Base-by-base conservation (phyloP, 495 filamentous ascomycete genomes). In the Pseudomonodictys pantanalensis region DNA sequence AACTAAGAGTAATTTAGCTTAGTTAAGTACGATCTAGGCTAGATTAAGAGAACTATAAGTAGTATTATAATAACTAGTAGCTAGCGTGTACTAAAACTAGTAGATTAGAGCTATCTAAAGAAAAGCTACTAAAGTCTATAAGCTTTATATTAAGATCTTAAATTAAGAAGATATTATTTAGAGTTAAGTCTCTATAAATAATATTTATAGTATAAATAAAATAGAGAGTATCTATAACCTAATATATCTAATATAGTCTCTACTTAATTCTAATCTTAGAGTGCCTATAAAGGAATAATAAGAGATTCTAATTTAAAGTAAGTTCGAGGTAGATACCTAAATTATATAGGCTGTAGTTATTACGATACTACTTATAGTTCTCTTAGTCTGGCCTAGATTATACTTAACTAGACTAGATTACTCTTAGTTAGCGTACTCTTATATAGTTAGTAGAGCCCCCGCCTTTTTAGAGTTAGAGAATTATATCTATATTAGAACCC, bases 81-180 rank as follows among this genome's bases (percentile, higher is more conserved):
- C 54, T 57, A 24, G 68, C 58, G 30, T 62, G 52, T 52, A 60
- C 66, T 46, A 30, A 61, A 30, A 60, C 48, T 20, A 67, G 59
- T 30, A 55, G 52, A 23, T 29, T 39, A 56, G 50, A 47, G 11
- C 52, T 53, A 46, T 70, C 54, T 22, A 72, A 51, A 30, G 70
- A 72, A 41, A 69, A 71, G n/a, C 70, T 69, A 33, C 49, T 64
- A 63, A 72, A 72, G 47, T 71, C 70, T 39, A 56, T 68, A 18
- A 71, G 33, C 61, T 60, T 69, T 23, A 53, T 39, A 48, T 69
- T 54, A 55, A 62, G 43, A 12, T 60, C 42, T 25, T 65, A 22
- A 38, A 68, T 65, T 9, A 71, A 58, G 46, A 68, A 67, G 33
- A 67, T 39, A 35, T 68, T 68, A 39, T 68, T 58, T 18, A 60